Evolutionary conservation across 495 filamentous ascomycete species (phyloP).

Genomic region (Thozetella sp.): DNA sequence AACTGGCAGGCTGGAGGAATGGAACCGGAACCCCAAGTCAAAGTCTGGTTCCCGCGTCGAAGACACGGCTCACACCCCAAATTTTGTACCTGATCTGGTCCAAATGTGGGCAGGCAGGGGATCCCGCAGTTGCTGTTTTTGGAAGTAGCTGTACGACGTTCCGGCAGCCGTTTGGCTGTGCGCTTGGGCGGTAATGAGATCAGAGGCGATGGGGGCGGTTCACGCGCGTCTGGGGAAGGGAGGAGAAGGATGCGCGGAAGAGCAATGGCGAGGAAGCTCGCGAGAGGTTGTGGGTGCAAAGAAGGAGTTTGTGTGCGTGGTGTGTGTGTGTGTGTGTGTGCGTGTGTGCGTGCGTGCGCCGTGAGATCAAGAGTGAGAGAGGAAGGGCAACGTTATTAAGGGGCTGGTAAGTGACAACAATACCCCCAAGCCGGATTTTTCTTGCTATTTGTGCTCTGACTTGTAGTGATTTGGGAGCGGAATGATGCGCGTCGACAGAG

Average conservation of each 20-base stretch:
- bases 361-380: too few relatives aligned
- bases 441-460: neutral
- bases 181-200: slow-evolving; percentile 20
- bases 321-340: too few relatives aligned
- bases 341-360: too few relatives aligned
- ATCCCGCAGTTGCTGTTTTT: slow-evolving; percentile 36
- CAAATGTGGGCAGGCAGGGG: slow-evolving; percentile 23
- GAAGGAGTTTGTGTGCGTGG: too few relatives aligned
- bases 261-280: neutral
- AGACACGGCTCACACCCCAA: slow-evolving; percentile 30
- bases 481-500: slow-evolving; percentile 2
- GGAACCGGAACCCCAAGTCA: slow-evolving; percentile 24
- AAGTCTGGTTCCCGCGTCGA: slow-evolving; percentile 27
- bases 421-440: slow-evolving; percentile 1
- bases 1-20: slow-evolving; percentile 27
- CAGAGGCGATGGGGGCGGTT: slow-evolving; percentile 22
- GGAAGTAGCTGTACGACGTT: slow-evolving; percentile 34
- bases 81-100: slow-evolving; percentile 30
- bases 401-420: slow-evolving; percentile 1
- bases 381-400: slow-evolving; percentile 1
- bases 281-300: neutral
- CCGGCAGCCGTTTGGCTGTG: slow-evolving; percentile 17
- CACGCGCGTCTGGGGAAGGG: neutral
- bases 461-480: neutral
- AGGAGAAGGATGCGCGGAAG: neutral